Conservation (phyloP, 129 eudicot species). For the Arctium minus region DNA sequence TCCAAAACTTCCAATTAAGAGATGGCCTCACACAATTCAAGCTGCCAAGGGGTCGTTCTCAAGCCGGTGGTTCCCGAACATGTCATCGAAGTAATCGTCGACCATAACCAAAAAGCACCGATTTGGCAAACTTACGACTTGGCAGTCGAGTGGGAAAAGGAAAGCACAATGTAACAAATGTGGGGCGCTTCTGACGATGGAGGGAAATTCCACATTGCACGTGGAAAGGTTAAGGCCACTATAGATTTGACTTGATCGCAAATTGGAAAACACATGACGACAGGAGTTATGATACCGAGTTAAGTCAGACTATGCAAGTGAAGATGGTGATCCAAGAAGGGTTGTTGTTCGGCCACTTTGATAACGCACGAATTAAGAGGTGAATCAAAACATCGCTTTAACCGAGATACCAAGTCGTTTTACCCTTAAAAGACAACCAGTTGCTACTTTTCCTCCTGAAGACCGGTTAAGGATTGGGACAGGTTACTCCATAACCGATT, state of each 20-base stretch:
- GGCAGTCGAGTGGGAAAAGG: not conserved
- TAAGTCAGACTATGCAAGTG: not conserved
- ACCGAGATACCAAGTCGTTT: not conserved
- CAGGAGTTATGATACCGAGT: not conserved
- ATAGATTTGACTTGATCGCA: no score
- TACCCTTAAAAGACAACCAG: not conserved
- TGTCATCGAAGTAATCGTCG: not conserved
- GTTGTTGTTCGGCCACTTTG: not conserved
- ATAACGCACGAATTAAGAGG: not conserved
- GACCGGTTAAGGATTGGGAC: not conserved
- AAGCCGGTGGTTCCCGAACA: not conserved
- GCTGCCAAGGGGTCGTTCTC: not conserved
- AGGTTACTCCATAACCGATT: not conserved
- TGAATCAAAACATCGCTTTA: not conserved
- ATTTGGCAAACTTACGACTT: not conserved
- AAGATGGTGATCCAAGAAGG: not conserved
- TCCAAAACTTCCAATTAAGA: not conserved
- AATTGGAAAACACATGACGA: not conserved
- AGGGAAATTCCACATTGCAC: not conserved
- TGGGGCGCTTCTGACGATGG: not conserved
- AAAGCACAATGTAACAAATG: not conserved
- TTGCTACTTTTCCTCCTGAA: not conserved
- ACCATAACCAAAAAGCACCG: not conserved
- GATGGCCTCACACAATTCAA: not conserved
- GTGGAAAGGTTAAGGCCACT: no score